Evolutionary conservation across 176 grass and related monocot genomes (phyloP).

Genomic region (Chrysopogon serrulatus): DNA sequence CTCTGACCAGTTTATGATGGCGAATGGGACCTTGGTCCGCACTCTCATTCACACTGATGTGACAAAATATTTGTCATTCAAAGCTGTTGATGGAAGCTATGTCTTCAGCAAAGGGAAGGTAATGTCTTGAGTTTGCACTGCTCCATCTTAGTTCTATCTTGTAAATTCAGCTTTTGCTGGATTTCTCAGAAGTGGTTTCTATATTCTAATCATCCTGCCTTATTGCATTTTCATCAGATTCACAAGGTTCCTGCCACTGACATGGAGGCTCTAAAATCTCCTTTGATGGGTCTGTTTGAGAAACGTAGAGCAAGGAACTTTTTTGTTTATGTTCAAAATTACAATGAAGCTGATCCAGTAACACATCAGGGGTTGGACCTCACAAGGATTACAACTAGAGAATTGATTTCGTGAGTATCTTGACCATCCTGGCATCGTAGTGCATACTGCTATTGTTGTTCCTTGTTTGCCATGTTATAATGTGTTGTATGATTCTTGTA

Average conservation of each 20-base stretch:
- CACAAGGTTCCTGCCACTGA: slow-evolving; percentile 89
- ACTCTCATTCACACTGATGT: slow-evolving; percentile 84
- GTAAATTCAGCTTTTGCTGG: neutral
- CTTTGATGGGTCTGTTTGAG: slow-evolving; percentile 89
- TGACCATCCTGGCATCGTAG: neutral
- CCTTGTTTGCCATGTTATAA: neutral
- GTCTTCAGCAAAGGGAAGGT: slow-evolving; percentile 93
- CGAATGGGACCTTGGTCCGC: slow-evolving; percentile 78
- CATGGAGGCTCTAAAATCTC: slow-evolving; percentile 83
- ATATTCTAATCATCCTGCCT: neutral
- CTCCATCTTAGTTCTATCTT: slow-evolving; percentile 8
- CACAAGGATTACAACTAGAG: slow-evolving; percentile 69
- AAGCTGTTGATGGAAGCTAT: slow-evolving; percentile 82
- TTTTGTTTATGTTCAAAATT: slow-evolving; percentile 87
- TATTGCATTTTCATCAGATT: slow-evolving; percentile 48
- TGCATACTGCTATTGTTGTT: neutral
- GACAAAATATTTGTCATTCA: slow-evolving; percentile 84
- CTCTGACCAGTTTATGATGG: slow-evolving; percentile 81
- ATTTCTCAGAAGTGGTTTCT: neutral
- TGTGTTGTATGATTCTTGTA: neutral
- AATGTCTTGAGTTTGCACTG: slow-evolving; percentile 13
- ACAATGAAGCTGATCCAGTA: slow-evolving; percentile 72
- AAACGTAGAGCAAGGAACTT: slow-evolving; percentile 90
- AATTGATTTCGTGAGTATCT: slow-evolving; percentile 68
- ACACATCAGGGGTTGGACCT: slow-evolving; percentile 89